These are phyloP conservation scores for Excoecaria agallocha DNA, from an alignment of 345 rosid genomes.

Conservation along the genomic window DNA sequence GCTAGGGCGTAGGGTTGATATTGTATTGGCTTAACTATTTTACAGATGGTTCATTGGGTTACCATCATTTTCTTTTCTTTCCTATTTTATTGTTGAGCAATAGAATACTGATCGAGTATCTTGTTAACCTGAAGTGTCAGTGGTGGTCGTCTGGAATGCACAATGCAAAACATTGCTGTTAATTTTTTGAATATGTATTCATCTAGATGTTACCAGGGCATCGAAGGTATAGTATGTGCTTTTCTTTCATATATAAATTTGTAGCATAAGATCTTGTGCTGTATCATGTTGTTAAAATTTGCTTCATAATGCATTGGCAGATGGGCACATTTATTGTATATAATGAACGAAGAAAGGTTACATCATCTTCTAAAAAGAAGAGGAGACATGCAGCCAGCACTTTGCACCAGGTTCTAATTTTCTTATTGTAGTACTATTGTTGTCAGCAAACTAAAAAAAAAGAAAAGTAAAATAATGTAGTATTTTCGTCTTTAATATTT, in stretches of 20 bases:
- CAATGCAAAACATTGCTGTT: constrained; percentile 97
- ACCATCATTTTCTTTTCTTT: constrained; percentile 2
- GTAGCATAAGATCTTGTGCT: constrained; percentile 2
- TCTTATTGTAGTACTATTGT: constrained; percentile 11
- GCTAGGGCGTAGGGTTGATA: neutral
- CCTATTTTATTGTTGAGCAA: constrained; percentile 1
- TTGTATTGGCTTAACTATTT: neutral
- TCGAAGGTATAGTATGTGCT: constrained; percentile 57
- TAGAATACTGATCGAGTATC: constrained; percentile 1
- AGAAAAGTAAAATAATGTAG: neutral
- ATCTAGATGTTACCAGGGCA: constrained; percentile 59
- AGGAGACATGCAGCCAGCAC: constrained; percentile 56
- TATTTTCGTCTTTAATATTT: neutral
- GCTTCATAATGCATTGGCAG: constrained; percentile 32
- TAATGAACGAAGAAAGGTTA: constrained; percentile 82
- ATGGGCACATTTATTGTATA: constrained; percentile 80
- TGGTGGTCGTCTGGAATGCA: constrained; percentile 96
- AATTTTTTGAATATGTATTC: constrained; percentile 59
- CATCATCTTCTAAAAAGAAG: constrained; percentile 93
- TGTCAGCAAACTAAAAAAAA: neutral
- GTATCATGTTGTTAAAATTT: neutral
- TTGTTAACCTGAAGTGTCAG: constrained; percentile 46
- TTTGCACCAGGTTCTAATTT: constrained; percentile 76
- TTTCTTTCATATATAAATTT: constrained; percentile 10
- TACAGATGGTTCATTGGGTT: neutral